Evolutionary conservation across 2,329 filamentous ascomycete genomes (phyloP).

Genomic region (Ophiocordyceps camponoti-saundersi): DNA sequence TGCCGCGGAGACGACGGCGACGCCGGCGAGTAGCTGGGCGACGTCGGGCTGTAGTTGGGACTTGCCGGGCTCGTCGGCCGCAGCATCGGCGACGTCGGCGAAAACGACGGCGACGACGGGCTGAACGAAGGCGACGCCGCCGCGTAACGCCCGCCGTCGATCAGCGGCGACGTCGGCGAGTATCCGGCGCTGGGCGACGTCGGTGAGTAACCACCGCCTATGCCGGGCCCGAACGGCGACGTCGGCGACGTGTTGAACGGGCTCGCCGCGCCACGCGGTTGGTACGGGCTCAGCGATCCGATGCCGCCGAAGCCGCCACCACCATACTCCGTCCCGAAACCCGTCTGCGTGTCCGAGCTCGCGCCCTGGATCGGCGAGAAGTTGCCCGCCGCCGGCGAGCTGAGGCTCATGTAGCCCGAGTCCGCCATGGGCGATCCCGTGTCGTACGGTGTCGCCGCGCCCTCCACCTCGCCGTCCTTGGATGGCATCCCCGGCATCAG

Average conservation of each 20-base stretch:
- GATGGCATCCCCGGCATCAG: conserved; percentile 64
- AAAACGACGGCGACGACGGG: conserved; percentile 46
- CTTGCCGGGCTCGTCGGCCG: conserved; percentile 36
- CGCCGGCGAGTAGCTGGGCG: conserved; percentile 46
- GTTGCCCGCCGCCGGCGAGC: conserved; percentile 43
- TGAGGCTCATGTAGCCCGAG: conserved; percentile 46
- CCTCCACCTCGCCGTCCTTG: conserved; percentile 59
- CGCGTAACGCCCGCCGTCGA: conserved; percentile 35
- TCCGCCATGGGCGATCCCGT: conserved; percentile 65
- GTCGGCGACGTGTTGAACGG: conserved; percentile 59
- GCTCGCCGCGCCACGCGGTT: conserved; percentile 45
- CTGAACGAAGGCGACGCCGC: conserved; percentile 46
- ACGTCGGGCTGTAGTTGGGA: conserved; percentile 48
- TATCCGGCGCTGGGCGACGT: conserved; percentile 58
- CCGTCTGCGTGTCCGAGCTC: conserved; percentile 53
- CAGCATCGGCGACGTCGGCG: conserved; percentile 42
- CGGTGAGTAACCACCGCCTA: conserved; percentile 48
- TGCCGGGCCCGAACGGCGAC: conserved; percentile 40
- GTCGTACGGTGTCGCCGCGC: conserved; percentile 89
- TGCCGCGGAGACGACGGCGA: conserved; percentile 39
- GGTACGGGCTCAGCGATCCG: conserved; percentile 46
- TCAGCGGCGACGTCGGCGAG: conserved; percentile 59
- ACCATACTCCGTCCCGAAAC: conserved; percentile 46
- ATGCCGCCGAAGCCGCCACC: conserved; percentile 32
- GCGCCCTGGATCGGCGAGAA: conserved; percentile 65